Conservation (phyloP, 2,329 filamentous ascomycete genomes). For the Zymoseptoria tritici region DNA sequence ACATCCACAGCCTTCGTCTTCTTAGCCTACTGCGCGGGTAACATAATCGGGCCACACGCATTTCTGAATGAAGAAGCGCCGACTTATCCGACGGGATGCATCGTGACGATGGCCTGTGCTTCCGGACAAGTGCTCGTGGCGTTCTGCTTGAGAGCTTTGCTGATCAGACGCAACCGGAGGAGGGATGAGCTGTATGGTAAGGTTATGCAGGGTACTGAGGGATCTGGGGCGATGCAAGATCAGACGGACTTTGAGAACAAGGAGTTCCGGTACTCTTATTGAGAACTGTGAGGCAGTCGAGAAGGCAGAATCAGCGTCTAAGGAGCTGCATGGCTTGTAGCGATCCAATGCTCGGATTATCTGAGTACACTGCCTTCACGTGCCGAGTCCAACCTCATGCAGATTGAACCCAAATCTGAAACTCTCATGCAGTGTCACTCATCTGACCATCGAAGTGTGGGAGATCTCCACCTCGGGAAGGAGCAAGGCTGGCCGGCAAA, state of each 20-base stretch:
- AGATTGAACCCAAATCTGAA: neutral
- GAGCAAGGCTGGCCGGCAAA: neutral
- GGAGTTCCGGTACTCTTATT: conserved; percentile 22
- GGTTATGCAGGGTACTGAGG: conserved; percentile 17
- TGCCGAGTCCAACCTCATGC: neutral
- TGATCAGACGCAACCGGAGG: conserved; percentile 35
- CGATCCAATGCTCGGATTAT: neutral
- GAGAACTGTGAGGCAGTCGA: neutral
- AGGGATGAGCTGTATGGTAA: conserved; percentile 27
- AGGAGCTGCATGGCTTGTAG: no score
- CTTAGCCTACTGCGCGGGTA: conserved; percentile 38
- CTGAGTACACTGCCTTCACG: neutral
- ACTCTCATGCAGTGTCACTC: neutral
- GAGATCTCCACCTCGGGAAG: neutral
- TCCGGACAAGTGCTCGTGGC: conserved; percentile 36
- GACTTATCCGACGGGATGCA: conserved; percentile 46
- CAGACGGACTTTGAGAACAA: conserved; percentile 35
- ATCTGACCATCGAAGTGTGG: neutral
- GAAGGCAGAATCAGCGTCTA: neutral
- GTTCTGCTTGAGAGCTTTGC: conserved; percentile 29
- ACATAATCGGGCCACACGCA: conserved; percentile 42
- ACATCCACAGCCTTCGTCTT: conserved; percentile 43
- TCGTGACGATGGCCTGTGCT: conserved; percentile 43
- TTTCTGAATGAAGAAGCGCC: conserved; percentile 42
- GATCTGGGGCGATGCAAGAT: conserved; percentile 22